Base-by-base conservation (phyloP, 169 alveolate genomes). In the Besnoitia besnoiti region DNA sequence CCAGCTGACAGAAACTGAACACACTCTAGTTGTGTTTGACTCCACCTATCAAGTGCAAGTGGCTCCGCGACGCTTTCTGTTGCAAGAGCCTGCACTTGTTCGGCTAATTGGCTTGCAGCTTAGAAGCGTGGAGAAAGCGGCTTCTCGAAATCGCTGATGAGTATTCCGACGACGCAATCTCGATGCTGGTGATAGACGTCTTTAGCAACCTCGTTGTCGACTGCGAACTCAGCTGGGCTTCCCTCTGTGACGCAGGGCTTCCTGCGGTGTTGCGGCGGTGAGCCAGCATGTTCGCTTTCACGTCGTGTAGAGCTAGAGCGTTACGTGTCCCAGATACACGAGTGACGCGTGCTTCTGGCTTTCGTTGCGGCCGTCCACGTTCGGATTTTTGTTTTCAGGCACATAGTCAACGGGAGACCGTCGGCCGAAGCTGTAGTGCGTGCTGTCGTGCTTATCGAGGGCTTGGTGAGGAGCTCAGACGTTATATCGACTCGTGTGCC, bases 101-200 rank as follows among this genome's bases (percentile, higher is more conserved):
- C 0, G 16, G 73, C 27, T 12, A 33, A 55, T 21, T 21, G n/a
- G 33, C 5, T 37, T 73, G 46, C 46, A 73, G 84, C 19, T 44
- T 73, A 44, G 84, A 73, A 44, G 46, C 21, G 16, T 73, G 84
- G 84, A 33, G 84, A 73, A 44, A 39, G 46, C 84, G 16, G 49
- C 46, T 73, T 21, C 84, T 73, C 46, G 33, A 73, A 33, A 73
- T 39, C 40, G 84, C 84, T 30, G 84, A 73, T 30, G 84, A 73
- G 19, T 21, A 73, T n/a, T 10, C 33, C 16, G 84, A 73, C 46
- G 84, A 73, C 16, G 40, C 40, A 73, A 7, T 73, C 46, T 30
- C 46, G 19, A 12, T 33, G 84, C 19, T 39, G 46, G 46, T 73
- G 0, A 10, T 73, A 10, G 84, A 12, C 21, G 33, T 44, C 40